Percentiles rank a stretch among this genome's conserved stretches.
Evolutionary conservation across 2,329 filamentous ascomycete species (phyloP).

Genomic region (Pseudocercospora fuligena): DNA sequence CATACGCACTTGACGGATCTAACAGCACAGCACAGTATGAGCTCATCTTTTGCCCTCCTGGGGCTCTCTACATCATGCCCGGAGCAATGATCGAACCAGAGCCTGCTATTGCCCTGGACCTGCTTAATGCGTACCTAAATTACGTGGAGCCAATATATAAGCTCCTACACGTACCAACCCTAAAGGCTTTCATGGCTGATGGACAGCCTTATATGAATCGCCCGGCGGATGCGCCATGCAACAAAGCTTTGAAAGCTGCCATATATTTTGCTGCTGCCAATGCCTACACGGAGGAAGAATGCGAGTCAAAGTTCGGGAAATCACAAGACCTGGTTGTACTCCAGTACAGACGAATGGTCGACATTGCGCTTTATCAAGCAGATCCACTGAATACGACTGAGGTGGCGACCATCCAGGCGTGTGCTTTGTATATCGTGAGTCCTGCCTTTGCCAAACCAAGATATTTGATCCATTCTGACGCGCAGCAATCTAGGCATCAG

Average conservation of each 20-base stretch:
- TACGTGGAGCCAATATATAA: slow-evolving; percentile 39
- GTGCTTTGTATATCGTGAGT: slow-evolving; percentile 36
- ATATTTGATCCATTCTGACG: neutral
- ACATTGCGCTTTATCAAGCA: slow-evolving; percentile 39
- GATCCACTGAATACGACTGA: slow-evolving; percentile 41
- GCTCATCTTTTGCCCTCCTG: slow-evolving; percentile 39
- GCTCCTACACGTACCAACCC: slow-evolving; percentile 37
- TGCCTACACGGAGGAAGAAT: slow-evolving; percentile 38
- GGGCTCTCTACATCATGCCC: slow-evolving; percentile 39
- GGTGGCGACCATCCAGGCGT: slow-evolving; percentile 39
- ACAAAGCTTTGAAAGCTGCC: slow-evolving; percentile 36
- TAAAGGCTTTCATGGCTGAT: slow-evolving; percentile 32
- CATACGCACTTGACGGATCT: slow-evolving; percentile 17
- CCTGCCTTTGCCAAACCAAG: neutral
- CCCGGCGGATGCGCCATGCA: slow-evolving; percentile 29
- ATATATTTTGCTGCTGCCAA: slow-evolving; percentile 41
- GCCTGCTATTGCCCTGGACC: slow-evolving; percentile 19
- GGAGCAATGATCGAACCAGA: slow-evolving; percentile 37
- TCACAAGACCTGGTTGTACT: slow-evolving; percentile 28
- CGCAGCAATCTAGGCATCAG: slow-evolving; percentile 23
- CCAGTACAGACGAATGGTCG: slow-evolving; percentile 34
- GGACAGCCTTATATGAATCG: slow-evolving; percentile 35
- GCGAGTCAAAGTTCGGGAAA: slow-evolving; percentile 28
- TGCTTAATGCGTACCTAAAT: slow-evolving; percentile 32
- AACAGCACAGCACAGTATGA: slow-evolving; percentile 30